These are phyloP conservation scores for Malassezia pachydermatis DNA, from an alignment of 1,284 basidiomycete genomes.

Conservation along the genomic window DNA sequence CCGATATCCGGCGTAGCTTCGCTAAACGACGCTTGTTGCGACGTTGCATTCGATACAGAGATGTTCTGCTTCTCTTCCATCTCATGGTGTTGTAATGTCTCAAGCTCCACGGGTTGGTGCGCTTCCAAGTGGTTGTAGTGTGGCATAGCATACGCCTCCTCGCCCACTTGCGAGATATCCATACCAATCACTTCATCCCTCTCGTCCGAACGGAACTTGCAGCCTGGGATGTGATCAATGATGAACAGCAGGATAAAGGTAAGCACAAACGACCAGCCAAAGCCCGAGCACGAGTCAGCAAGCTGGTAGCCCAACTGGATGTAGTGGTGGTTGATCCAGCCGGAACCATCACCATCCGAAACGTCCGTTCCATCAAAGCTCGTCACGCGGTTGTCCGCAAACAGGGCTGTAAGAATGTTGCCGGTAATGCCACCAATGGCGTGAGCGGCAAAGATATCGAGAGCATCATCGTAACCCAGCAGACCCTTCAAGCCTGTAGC, in stretches of 20 bases:
- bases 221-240: conserved; percentile 82
- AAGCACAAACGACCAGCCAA: conserved; percentile 38
- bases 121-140: conserved; percentile 1
- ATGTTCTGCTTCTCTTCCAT: too few species aligned
- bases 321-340: conserved; percentile 81
- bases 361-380: conserved; percentile 65
- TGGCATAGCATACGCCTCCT: conserved; percentile 48
- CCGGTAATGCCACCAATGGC: conserved; percentile 79
- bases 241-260: conserved; percentile 69
- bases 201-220: conserved; percentile 66
- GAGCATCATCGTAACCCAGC: conserved; percentile 49
- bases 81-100: too few species aligned
- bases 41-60: too few species aligned
- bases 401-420: conserved; percentile 71
- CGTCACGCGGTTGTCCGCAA: conserved; percentile 76
- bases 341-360: conserved; percentile 53
- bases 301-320: conserved; percentile 67
- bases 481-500: conserved; percentile 77
- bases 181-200: conserved; percentile 83
- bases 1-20: too few species aligned
- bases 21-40: too few species aligned
- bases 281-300: conserved; percentile 58
- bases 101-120: conserved; percentile 2
- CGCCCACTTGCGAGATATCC: conserved; percentile 86
- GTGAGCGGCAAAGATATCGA: conserved; percentile 74